Evolutionary conservation across 352 stramenopile species (phyloP), one percentile per base, ranked within the genome.

Genomic region (Globisporangium canariense): DNA sequence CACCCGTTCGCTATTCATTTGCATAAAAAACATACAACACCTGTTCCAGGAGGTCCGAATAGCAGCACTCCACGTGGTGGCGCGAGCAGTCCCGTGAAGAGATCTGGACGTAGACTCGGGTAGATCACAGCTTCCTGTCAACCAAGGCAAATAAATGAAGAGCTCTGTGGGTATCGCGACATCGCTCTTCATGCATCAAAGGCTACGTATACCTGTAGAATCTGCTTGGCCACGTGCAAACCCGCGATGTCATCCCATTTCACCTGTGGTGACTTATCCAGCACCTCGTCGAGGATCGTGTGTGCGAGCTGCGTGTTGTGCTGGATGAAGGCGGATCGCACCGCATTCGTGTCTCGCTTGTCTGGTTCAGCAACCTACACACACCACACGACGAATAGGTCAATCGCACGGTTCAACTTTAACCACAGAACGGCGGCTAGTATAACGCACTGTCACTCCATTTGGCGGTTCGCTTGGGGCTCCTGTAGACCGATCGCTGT

Each of bases 221-320:
- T 93, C 62, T 94, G 84, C 72, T 97, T 97, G 20, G 89, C 89
- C 30, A 94, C 69, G 9, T 83, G 70, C 28, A 97, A 64, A 1
- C 89, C 89, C 0, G 84, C 84, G 69, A 97, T 91, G 57, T 97
- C 88, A 11, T 74, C 71, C 89, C 89, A 97, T 40, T 74, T 71
- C 3, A 96, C 84, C 22, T 84, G 80, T 1, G 87, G 88, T 1
- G 86, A 94, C 30, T 81, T 76, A 34, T 96, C 83, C 32, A 94
- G 62, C 49, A 96, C 85, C 58, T 96, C 88, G 50, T 95, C 84
- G 20, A 96, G 55, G 50, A 96, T 90, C 13, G 79, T 88, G 62
- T 95, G 79, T 4, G 81, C 83, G 51, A 89, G 70, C 49, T 89
- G 69, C 10, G 75, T 66, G 68, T 93, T 73, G 56, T 80, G 73